Conservation (phyloP, 768 basidiomycete genomes). For the Psilocybe subaeruginosa region DNA sequence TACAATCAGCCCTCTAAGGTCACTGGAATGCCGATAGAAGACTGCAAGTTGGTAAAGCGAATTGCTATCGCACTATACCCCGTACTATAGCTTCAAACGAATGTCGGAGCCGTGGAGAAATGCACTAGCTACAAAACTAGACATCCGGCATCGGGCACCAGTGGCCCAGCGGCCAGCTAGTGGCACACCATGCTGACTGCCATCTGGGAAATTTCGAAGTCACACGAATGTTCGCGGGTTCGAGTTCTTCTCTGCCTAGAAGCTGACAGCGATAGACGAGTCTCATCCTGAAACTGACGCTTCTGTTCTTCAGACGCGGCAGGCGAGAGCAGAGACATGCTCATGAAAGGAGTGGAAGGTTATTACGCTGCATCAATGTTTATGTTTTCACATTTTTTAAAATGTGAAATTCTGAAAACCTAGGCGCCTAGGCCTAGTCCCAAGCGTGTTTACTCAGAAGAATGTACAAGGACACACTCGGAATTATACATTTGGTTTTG, state of each 20-base stretch:
- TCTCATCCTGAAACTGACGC: not conserved
- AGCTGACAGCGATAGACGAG: constrained; percentile 6
- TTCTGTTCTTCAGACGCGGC: constrained; percentile 1
- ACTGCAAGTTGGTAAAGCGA: not conserved
- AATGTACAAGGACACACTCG: not conserved
- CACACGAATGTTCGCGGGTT: not conserved
- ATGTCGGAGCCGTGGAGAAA: not conserved
- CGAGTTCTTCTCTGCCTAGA: constrained; percentile 2
- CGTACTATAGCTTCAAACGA: not conserved
- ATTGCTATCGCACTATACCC: not conserved
- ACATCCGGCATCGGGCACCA: not conserved
- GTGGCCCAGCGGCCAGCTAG: not conserved
- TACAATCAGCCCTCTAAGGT: constrained; percentile 4
- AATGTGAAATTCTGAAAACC: not conserved
- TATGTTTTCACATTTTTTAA: not conserved
- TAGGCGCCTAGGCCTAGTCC: not conserved
- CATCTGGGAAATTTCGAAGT: constrained; percentile 6
- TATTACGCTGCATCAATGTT: not conserved
- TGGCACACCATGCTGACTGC: not conserved
- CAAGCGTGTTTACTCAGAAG: not conserved
- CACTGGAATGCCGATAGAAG: not conserved
- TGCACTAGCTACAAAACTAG: not conserved
- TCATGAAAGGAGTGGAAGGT: not conserved
- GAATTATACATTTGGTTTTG: not conserved
- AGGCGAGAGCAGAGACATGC: not conserved